These are phyloP conservation scores for Colletotrichum lini DNA, from an alignment of 2,329 filamentous ascomycete species.

Conservation along the genomic window DNA sequence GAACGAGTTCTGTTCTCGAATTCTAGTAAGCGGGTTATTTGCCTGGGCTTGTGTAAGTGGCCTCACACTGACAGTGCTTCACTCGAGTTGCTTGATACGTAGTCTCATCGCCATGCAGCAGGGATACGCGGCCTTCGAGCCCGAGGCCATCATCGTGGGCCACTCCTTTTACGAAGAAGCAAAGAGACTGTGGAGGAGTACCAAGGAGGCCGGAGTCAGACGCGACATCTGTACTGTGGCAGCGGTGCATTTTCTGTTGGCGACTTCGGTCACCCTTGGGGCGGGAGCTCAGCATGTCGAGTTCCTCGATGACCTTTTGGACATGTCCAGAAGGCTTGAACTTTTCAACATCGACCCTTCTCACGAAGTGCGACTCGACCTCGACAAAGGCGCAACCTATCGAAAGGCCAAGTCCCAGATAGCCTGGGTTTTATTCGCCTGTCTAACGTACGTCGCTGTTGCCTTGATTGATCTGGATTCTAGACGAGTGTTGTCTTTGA, in stretches of 20 bases:
- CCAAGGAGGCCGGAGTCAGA: neutral
- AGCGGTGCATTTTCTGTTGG: neutral
- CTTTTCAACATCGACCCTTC: slow-evolving; percentile 7
- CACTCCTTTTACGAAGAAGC: slow-evolving; percentile 5
- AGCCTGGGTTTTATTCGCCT: slow-evolving; percentile 9
- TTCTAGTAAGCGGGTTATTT: neutral
- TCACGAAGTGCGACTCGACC: neutral
- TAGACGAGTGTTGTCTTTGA: too few species aligned
- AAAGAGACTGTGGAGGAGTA: neutral
- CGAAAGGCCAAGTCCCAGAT: neutral
- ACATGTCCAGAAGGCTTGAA: slow-evolving; percentile 4
- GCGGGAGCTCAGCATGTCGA: slow-evolving; percentile 11
- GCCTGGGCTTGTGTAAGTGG: slow-evolving; percentile 18
- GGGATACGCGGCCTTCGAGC: slow-evolving; percentile 1
- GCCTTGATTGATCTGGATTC: too few species aligned
- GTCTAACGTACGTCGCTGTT: slow-evolving; percentile 6
- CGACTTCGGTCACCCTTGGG: slow-evolving; percentile 5
- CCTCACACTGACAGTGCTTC: neutral
- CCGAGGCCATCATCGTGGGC: neutral
- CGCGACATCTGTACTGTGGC: slow-evolving; percentile 6
- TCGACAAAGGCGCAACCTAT: neutral
- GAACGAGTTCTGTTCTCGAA: slow-evolving; percentile 7
- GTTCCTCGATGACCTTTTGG: neutral
- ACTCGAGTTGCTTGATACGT: neutral
- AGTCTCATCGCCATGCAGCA: neutral